phyloP scores from a whole-genome alignment of 495 filamentous ascomycete species.

The Aspergillus sclerotiicarbonarius region DNA sequence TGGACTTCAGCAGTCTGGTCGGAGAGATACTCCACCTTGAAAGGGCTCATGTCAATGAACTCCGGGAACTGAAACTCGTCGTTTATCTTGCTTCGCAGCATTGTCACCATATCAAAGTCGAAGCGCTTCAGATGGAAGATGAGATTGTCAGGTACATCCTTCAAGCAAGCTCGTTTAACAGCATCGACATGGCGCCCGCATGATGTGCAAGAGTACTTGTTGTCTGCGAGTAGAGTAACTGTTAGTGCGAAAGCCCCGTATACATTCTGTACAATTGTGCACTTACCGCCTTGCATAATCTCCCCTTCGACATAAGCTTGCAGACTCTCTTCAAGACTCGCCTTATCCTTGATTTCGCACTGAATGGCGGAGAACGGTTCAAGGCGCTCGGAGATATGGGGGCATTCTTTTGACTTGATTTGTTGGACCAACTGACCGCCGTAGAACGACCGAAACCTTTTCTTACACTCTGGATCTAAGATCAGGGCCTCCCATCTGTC shows the following conservation, averaged over 20 bases:
- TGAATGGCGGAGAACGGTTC: conserved; percentile 96
- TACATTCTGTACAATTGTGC: conserved; percentile 23
- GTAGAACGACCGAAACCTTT: conserved; percentile 78
- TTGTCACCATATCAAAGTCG: conserved; percentile 84
- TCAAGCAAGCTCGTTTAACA: conserved; percentile 89
- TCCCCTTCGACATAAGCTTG: conserved; percentile 94
- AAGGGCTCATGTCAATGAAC: conserved; percentile 84
- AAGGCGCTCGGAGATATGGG: conserved; percentile 84
- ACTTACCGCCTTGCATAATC: conserved; percentile 83
- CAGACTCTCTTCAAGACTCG: conserved; percentile 77
- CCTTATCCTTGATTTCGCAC: conserved; percentile 95
- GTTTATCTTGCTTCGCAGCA: conserved; percentile 90
- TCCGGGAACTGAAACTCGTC: conserved; percentile 87
- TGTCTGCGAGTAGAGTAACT: conserved; percentile 52
- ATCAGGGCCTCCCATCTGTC: conserved; percentile 90
- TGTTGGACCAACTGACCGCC: conserved; percentile 92
- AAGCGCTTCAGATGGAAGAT: conserved; percentile 98
- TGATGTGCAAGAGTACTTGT: conserved; percentile 95
- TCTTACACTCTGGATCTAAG: conserved; percentile 62
- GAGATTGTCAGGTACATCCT: conserved; percentile 89
- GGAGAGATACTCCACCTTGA: conserved; percentile 82
- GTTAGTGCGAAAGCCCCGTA: conserved; percentile 19
- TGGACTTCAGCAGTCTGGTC: conserved; percentile 51
- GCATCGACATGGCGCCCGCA: conserved; percentile 91
- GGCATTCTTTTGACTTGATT: conserved; percentile 90